These are phyloP conservation scores for Striga asiatica DNA, from an alignment of 257 asterid species.

Conservation along the genomic window DNA sequence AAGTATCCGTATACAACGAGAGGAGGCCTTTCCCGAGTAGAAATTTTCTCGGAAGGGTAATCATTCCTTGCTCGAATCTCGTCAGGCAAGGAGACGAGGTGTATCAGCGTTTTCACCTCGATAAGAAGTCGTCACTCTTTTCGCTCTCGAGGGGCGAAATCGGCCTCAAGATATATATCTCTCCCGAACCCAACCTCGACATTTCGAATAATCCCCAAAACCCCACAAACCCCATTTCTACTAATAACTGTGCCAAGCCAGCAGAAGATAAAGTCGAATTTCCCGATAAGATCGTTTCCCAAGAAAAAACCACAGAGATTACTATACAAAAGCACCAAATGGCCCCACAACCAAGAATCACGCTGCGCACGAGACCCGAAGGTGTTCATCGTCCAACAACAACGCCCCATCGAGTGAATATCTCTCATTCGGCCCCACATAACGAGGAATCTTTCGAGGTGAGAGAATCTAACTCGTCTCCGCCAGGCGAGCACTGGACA, in stretches of 20 bases:
- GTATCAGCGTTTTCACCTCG: constrained; percentile 52
- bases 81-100: constrained; percentile 57
- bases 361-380: constrained; percentile 24
- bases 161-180: constrained; percentile 49
- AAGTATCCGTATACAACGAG: constrained; percentile 50
- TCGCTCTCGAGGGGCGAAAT: constrained; percentile 48
- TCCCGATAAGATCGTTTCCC: constrained; percentile 6
- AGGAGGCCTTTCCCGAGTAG: constrained; percentile 38
- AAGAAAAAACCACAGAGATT: constrained; percentile 15
- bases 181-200: constrained; percentile 18
- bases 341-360: constrained; percentile 26
- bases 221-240: background rate
- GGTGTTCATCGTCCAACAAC: background rate
- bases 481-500: constrained; percentile 44
- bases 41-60: constrained; percentile 55
- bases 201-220: constrained; percentile 14
- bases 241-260: constrained; percentile 6
- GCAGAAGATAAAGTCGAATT: too few species aligned
- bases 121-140: constrained; percentile 40
- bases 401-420: constrained; percentile 36
- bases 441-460: constrained; percentile 40
- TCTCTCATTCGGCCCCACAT: constrained; percentile 17
- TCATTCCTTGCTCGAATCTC: constrained; percentile 46
- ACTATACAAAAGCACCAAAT: constrained; percentile 24
- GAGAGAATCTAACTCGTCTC: constrained; percentile 49